Percentiles rank a stretch among this genome's conserved stretches.
phyloP scores from a whole-genome alignment of 2,329 filamentous ascomycete genomes.

The Trichoderma gracile region DNA sequence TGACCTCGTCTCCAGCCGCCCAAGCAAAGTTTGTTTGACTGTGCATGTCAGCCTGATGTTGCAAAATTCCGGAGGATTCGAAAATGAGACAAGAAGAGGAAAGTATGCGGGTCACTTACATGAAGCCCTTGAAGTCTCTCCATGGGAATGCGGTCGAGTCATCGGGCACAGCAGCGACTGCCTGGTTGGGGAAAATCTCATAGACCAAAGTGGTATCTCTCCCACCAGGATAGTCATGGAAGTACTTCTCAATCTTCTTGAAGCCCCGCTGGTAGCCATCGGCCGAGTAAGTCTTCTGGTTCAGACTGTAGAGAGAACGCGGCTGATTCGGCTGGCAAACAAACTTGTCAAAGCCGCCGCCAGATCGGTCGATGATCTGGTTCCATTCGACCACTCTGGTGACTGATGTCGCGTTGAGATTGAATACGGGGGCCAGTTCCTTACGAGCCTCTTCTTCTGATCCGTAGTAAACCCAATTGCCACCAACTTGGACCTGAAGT shows the following conservation, averaged over 20 bases:
- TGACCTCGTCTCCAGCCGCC: not conserved
- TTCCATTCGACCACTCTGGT: slow-evolving; percentile 4
- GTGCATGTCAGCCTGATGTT: not conserved
- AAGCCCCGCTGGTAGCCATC: slow-evolving; percentile 10
- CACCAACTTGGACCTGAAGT: not conserved
- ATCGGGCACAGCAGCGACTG: slow-evolving; percentile 2
- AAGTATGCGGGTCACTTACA: not conserved
- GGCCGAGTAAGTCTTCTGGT: slow-evolving; percentile 11
- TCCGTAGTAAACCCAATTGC: slow-evolving; percentile 5
- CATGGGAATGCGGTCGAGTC: not conserved
- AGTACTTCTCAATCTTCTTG: slow-evolving; percentile 1
- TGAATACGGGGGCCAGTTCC: slow-evolving; percentile 1
- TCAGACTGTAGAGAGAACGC: slow-evolving; percentile 7
- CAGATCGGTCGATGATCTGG: not conserved
- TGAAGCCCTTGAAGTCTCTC: slow-evolving; percentile 14
- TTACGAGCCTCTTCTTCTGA: slow-evolving; percentile 11
- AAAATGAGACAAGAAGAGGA: rapidly evolving
- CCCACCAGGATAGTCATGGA: not conserved
- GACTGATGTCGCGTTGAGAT: not conserved
- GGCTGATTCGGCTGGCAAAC: not conserved
- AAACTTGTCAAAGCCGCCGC: not conserved
- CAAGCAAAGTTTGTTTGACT: slow-evolving; percentile 11
- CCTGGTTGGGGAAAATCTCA: slow-evolving; percentile 13
- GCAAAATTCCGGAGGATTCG: too few relatives aligned
- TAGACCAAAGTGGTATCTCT: not conserved